Evolutionary conservation across 164 flowering plant genomes (phyloP).

Genomic region (Annona cherimola): DNA sequence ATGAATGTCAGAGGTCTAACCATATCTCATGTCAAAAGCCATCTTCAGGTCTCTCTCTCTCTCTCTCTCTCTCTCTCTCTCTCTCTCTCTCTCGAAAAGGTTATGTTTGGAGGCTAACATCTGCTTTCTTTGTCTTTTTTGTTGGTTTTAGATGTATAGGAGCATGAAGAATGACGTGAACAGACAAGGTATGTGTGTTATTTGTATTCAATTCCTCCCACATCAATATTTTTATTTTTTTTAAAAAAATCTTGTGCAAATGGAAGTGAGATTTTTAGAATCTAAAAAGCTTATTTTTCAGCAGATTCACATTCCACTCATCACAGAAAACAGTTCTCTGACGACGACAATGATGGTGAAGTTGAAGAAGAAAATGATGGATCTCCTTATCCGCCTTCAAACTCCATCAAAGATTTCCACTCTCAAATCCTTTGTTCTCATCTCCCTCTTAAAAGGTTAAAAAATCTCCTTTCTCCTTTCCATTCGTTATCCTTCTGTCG

Average conservation of each 20-base stretch:
- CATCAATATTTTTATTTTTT: neutral
- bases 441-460: slow-evolving; percentile 1
- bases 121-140: neutral
- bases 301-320: neutral
- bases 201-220: neutral
- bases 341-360: neutral
- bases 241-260: neutral
- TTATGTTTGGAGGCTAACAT: neutral
- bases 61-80: neutral
- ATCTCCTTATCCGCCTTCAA: neutral
- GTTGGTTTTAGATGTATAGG: slow-evolving; percentile 55
- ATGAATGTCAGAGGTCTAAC: slow-evolving; percentile 89
- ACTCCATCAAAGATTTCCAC: neutral
- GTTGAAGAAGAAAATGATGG: neutral
- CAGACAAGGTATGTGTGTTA: slow-evolving; percentile 38
- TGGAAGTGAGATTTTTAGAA: no score
- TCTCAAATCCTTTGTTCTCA: neutral
- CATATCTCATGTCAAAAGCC: slow-evolving; percentile 92
- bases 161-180: slow-evolving; percentile 52
- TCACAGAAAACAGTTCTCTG: neutral
- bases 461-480: neutral
- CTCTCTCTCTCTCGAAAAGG: neutral
- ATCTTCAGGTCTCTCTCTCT: slow-evolving; percentile 61
- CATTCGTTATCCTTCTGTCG: neutral
- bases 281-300: neutral